These are phyloP conservation scores for Lathyrus sativus DNA, from an alignment of 306 rosid genomes.

Conservation along the genomic window DNA sequence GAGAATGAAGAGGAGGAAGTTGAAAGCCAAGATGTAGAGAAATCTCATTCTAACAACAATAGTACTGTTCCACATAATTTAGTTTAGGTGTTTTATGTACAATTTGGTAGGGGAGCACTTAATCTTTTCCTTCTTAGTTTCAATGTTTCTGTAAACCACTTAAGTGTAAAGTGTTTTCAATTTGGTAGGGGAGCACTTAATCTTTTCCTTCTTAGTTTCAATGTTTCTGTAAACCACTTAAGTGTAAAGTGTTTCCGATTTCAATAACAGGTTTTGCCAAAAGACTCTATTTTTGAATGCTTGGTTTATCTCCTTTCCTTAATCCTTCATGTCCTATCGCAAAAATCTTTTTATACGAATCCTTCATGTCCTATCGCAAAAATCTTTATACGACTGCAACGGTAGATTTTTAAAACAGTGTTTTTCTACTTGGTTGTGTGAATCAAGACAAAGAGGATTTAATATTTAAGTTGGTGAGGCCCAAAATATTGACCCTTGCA, in stretches of 20 bases:
- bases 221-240: too few relatives aligned
- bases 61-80: slow-evolving; percentile 51
- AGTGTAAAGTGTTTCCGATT: too few relatives aligned
- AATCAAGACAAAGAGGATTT: neutral
- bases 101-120: slow-evolving; percentile 9
- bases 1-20: slow-evolving; percentile 74
- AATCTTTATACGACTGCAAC: too few relatives aligned
- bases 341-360: too few relatives aligned
- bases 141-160: neutral
- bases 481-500: slow-evolving; percentile 24
- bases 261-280: too few relatives aligned
- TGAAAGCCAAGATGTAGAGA: slow-evolving; percentile 35
- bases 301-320: slow-evolving; percentile 7
- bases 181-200: too few relatives aligned
- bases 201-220: too few relatives aligned
- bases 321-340: neutral
- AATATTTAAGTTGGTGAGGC: slow-evolving; percentile 17
- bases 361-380: neutral
- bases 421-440: slow-evolving; percentile 11
- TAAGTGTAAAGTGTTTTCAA: neutral
- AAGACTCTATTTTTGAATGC: neutral
- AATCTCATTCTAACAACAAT: slow-evolving; percentile 24
- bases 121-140: slow-evolving; percentile 5
- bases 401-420: neutral
- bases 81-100: slow-evolving; percentile 23